Evolutionary conservation across 1,139 yeast species (phyloP).

Genomic region (Waltiozyma sp.): DNA sequence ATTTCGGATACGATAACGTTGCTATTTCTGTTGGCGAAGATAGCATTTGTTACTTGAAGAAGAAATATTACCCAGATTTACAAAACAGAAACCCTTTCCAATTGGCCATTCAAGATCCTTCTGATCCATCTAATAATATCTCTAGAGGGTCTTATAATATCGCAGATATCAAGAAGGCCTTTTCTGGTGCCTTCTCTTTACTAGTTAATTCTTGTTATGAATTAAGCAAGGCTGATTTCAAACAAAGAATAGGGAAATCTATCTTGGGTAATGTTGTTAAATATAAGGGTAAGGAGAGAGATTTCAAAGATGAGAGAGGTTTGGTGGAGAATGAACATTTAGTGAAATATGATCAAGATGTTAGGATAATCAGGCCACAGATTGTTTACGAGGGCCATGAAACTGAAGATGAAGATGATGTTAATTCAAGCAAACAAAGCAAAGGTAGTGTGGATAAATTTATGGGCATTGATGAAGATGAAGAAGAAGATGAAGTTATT

Average conservation of each 20-base stretch:
- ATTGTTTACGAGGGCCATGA: constrained; percentile 6
- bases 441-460: constrained; percentile 19
- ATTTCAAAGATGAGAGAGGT: constrained; percentile 67
- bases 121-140: constrained; percentile 71
- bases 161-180: constrained; percentile 72
- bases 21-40: constrained; percentile 50
- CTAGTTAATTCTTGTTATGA: constrained; percentile 64
- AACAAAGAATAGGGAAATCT: constrained; percentile 59
- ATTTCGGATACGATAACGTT: constrained; percentile 78
- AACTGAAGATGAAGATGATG: constrained; percentile 3
- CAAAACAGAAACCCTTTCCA: constrained; percentile 51
- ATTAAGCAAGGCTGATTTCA: constrained; percentile 44
- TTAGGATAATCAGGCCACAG: constrained; percentile 3
- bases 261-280: constrained; percentile 74
- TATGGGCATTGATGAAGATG: constrained; percentile 23
- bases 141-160: constrained; percentile 80
- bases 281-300: constrained; percentile 65
- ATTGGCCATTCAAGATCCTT: constrained; percentile 83
- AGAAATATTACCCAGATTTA: constrained; percentile 42
- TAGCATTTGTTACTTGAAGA: constrained; percentile 46
- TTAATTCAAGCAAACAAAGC: too few species aligned
- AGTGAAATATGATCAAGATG: constrained; percentile 16
- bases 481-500: constrained; percentile 5
- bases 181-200: constrained; percentile 84
- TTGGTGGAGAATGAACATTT: constrained; percentile 54